Evolutionary conservation across 23 red algal genomes (phyloP), one percentile per base, ranked within the genome.

Genomic region (Agarophyton chilense): DNA sequence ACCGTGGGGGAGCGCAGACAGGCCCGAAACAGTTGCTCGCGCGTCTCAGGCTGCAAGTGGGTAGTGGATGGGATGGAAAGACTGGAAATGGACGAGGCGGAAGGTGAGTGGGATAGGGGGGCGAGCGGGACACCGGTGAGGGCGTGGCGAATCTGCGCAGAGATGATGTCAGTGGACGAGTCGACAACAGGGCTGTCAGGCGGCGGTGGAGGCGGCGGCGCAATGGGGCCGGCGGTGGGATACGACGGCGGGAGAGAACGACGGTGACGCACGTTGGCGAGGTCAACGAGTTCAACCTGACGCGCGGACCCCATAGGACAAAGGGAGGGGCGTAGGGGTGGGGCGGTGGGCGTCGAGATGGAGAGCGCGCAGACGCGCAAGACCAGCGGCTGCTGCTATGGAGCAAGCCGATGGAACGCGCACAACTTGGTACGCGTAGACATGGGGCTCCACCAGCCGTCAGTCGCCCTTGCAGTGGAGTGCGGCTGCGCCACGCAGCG

Each of bases 11-110:
- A 44, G 51, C 68, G 43, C 25, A 92, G 44, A 47, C 76, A 83
- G 41, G 70, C 57, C 8, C 86, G 86, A 68, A 90, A 90, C 25
- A 90, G 34, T n/a, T 64, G 56, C 73, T 90, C 86, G 16, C 70
- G 70, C 12, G 52, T 52, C 71, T 62, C 56, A 21, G 82, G 29
- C 29, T 44, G 61, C 42, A 83, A 10, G 31, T 22, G 79, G n/a
- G 79, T 14, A 13, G 38, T 35, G 79, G 79, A 47, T 18, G 44
- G 52, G 44, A 35, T 32, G 57, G 79, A 39, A 22, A 56, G 53
- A 24, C 53, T 38, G 34, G 55, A 39, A 56, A 64, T 83, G 26
- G 79, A 83, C 0, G 55, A 56, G 56, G 33, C 40, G 19, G 68
- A 74, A 18, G 68, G 41, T 2, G 51, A 62, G 34, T 45, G 77